phyloP scores from a whole-genome alignment of 345 rosid species.

The Raphanus raphanistrum region DNA sequence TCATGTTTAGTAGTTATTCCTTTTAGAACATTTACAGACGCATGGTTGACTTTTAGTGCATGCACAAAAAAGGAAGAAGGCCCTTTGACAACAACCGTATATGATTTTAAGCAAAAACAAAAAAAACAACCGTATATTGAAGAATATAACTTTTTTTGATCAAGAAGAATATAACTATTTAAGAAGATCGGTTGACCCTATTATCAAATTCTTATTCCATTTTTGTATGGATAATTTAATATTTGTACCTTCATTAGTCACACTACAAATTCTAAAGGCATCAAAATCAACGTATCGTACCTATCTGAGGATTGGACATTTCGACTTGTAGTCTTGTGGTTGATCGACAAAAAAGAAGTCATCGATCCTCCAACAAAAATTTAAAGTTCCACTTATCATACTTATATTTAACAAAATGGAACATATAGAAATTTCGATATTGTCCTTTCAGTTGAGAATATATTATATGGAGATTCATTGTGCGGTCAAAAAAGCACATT shows the following conservation, averaged over 20 bases:
- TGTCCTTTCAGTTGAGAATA: no score
- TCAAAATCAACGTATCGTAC: neutral
- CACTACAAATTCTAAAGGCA: constrained; percentile 1
- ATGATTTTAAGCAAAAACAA: neutral
- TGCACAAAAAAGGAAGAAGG: neutral
- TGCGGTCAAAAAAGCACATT: no score
- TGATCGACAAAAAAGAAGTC: neutral
- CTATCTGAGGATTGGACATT: neutral
- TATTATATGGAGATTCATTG: no score
- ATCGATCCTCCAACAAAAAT: neutral
- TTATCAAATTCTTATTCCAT: constrained; percentile 1
- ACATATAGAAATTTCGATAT: no score
- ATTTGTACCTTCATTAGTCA: constrained; percentile 6
- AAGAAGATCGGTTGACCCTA: constrained; percentile 20
- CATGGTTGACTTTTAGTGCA: neutral
- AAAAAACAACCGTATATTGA: neutral
- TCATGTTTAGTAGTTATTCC: neutral
- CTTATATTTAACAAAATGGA: neutral
- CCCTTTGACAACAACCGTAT: neutral
- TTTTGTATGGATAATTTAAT: neutral
- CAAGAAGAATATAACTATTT: constrained; percentile 14
- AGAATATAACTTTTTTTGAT: constrained; percentile 25
- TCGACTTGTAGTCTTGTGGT: neutral
- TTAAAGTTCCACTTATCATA: neutral
- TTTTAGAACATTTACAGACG: no score